Evolutionary conservation across 257 asterid species (phyloP).

Genomic region (Ilex aquifolium): DNA sequence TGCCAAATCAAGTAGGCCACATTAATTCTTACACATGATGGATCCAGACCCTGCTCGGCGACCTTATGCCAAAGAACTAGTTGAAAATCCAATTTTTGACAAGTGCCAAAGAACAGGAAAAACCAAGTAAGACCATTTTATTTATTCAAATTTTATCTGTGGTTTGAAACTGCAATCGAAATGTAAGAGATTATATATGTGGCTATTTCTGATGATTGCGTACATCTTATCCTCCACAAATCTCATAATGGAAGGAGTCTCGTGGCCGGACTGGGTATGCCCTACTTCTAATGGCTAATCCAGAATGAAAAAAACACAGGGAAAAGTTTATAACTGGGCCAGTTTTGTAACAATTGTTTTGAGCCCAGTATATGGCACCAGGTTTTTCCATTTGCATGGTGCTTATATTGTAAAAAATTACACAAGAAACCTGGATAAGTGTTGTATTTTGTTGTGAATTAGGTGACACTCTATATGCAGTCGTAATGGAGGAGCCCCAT

Average conservation of each 20-base stretch:
- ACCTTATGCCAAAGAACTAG: constrained; percentile 68
- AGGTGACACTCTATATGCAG: neutral
- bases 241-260: too few species aligned
- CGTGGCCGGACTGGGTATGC: too few species aligned
- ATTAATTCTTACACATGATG: too few species aligned
- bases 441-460: constrained; percentile 12
- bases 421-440: constrained; percentile 15
- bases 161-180: constrained; percentile 8
- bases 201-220: neutral
- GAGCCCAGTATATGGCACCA: constrained; percentile 29
- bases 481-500: too few species aligned
- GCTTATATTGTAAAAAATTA: constrained; percentile 29
- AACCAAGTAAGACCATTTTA: constrained; percentile 16
- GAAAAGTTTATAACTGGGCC: neutral
- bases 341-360: neutral
- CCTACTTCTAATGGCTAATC: neutral
- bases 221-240: neutral
- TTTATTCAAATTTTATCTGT: constrained; percentile 2
- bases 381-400: constrained; percentile 24
- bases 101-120: constrained; percentile 30
- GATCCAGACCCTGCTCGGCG: constrained; percentile 71
- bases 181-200: too few species aligned
- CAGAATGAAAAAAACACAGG: neutral
- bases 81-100: constrained; percentile 52
- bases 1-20: too few species aligned